Evolutionary conservation across 352 stramenopile genomes (phyloP), one percentile per base, ranked within the genome.

Genomic region (Phytophthora citrophthora): DNA sequence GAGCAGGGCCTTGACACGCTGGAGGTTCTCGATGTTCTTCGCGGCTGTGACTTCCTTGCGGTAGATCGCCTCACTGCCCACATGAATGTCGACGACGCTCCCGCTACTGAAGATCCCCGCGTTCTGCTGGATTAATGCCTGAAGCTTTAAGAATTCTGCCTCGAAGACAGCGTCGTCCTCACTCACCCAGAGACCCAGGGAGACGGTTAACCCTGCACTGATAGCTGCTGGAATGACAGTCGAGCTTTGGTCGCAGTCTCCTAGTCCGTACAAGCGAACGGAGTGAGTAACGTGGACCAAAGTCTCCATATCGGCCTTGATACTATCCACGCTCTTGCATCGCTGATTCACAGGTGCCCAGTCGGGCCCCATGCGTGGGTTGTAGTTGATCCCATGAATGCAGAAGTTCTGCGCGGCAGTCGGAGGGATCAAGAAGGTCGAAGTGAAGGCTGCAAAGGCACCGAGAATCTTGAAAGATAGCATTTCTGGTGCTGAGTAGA

Each of bases 341-440:
- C 68, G 75, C 24, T 83, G 54, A 2, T 59, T 51, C 0, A 43
- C 48, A 11, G 68, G 50, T 16, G 66, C 74, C 77, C 81, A 90
- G 66, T 90, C 78, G 4, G 79, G 64, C 1, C 76, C 78, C 2
- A 71, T 54, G 20, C 81, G 81, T 47, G 73, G 72, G 65, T 88
- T 88, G 68, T 92, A 92, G 70, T 92, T 92, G 65, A 92, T 74
- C 18, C 83, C 83, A 41, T 79, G 74, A 40, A 86, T 64, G 34
- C 73, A 71, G 46, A 83, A 76, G 54, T 46, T 68, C 31, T 67
- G 62, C 16, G 47, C 58, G 15, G 44, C 18, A 2, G 43, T 44
- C 20, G 54, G n/a, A 16, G 51, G 9, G 6, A 20, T 10, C 24
- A 23, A 54, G 7, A 74, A 38, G 13, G 53, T n/a, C 20, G 39